Percentiles rank a stretch among this genome's conserved stretches.
Evolutionary conservation across 2,329 filamentous ascomycete genomes (phyloP).

Genomic region (Chrysosporium keratinophilum): DNA sequence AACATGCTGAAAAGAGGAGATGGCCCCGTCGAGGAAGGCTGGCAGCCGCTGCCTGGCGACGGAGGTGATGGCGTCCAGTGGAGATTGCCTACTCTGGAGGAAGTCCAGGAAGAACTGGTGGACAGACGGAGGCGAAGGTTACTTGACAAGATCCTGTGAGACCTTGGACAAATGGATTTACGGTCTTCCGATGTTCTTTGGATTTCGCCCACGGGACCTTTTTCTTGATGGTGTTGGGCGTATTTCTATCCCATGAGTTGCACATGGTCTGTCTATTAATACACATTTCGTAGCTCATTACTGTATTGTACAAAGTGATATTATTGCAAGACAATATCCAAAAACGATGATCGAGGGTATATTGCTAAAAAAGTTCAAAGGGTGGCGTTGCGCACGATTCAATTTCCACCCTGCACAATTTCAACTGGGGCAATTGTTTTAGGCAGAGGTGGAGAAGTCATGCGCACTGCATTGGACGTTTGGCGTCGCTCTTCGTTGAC

Average conservation of each 20-base stretch:
- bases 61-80: conserved; percentile 70
- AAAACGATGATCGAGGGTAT: background rate
- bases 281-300: conserved; percentile 4
- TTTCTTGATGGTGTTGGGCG: background rate
- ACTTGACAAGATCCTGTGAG: conserved; percentile 62
- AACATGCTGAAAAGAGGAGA: conserved; percentile 52
- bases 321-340: background rate
- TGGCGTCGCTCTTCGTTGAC: conserved; percentile 26
- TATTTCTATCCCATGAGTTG: background rate
- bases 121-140: conserved; percentile 74
- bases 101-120: conserved; percentile 89
- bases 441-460: no score
- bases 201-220: conserved; percentile 1
- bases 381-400: no score
- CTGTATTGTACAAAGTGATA: conserved; percentile 4
- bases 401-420: no score
- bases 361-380: background rate
- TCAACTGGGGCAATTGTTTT: no score
- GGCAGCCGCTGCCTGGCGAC: conserved; percentile 82
- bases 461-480: conserved; percentile 10
- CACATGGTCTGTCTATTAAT: background rate
- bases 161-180: background rate
- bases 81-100: conserved; percentile 74
- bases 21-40: conserved; percentile 51
- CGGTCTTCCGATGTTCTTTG: background rate